Evolutionary conservation across 345 rosid genomes (phyloP).

Genomic region (Populus alba): DNA sequence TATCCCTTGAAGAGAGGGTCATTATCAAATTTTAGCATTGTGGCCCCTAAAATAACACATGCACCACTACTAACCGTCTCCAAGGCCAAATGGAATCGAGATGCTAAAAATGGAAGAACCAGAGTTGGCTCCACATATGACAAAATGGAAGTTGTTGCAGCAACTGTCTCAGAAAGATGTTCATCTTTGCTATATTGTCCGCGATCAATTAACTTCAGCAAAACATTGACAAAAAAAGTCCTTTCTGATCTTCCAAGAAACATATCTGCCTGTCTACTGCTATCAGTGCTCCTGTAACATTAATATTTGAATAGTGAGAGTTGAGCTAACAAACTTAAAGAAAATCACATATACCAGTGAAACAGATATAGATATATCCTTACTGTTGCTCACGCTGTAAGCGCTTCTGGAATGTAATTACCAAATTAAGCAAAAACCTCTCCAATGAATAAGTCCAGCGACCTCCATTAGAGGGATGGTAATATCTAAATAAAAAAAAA

Average conservation of each 20-base stretch:
- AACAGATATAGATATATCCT: conserved; percentile 26
- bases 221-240: conserved; percentile 61
- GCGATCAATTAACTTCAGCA: conserved; percentile 85
- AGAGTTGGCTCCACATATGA: conserved; percentile 92
- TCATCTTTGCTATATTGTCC: conserved; percentile 99
- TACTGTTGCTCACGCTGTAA: conserved; percentile 86
- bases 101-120: conserved; percentile 94
- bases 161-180: conserved; percentile 96
- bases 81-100: conserved; percentile 92
- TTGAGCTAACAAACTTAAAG: conserved; percentile 23
- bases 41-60: conserved; percentile 2
- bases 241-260: conserved; percentile 72
- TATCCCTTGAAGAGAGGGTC: neutral
- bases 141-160: conserved; percentile 86
- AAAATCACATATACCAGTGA: neutral
- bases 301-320: conserved; percentile 29
- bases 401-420: conserved; percentile 82
- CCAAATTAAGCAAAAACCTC: conserved; percentile 74
- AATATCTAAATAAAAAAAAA: conserved; percentile 53
- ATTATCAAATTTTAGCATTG: neutral
- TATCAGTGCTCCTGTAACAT: conserved; percentile 49
- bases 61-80: conserved; percentile 78
- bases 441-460: conserved; percentile 98
- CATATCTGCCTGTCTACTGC: conserved; percentile 32
- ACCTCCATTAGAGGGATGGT: conserved; percentile 98